Evolutionary conservation across 352 stramenopile genomes (phyloP).

Genomic region (Pythium diclinum): DNA sequence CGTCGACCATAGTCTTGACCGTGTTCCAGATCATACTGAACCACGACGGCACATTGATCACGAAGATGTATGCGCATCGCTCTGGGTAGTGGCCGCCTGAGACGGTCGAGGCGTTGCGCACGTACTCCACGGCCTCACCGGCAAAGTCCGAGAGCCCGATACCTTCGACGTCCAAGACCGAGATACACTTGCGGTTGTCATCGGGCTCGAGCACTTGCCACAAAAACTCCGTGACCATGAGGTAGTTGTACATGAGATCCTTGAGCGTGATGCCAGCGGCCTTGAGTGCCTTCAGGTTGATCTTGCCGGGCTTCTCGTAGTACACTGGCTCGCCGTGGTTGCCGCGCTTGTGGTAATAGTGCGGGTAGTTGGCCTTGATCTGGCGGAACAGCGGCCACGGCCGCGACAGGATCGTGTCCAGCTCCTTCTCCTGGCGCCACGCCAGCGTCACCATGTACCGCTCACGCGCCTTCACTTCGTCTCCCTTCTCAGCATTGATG

Average conservation of each 20-base stretch:
- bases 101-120: constrained; percentile 65
- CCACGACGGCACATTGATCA: constrained; percentile 95
- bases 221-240: constrained; percentile 84
- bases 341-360: constrained; percentile 88
- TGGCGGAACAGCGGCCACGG: constrained; percentile 71
- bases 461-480: constrained; percentile 54
- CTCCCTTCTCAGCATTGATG: constrained; percentile 75
- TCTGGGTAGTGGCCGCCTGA: constrained; percentile 93
- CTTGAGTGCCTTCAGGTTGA: constrained; percentile 85
- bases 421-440: constrained; percentile 77
- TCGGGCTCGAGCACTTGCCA: constrained; percentile 85
- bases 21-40: constrained; percentile 93
- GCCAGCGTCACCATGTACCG: constrained; percentile 70
- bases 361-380: constrained; percentile 91
- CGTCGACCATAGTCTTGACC: constrained; percentile 90
- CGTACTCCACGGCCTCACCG: constrained; percentile 85
- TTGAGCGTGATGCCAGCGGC: constrained; percentile 67
- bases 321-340: constrained; percentile 81
- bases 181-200: constrained; percentile 85
- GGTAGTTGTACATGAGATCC: constrained; percentile 83
- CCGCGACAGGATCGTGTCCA: constrained; percentile 73
- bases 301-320: constrained; percentile 85
- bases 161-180: constrained; percentile 78
- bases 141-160: constrained; percentile 84
- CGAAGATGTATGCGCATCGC: constrained; percentile 90